Evolutionary conservation across 345 rosid genomes (phyloP).

Genomic region (Sapria himalayana): DNA sequence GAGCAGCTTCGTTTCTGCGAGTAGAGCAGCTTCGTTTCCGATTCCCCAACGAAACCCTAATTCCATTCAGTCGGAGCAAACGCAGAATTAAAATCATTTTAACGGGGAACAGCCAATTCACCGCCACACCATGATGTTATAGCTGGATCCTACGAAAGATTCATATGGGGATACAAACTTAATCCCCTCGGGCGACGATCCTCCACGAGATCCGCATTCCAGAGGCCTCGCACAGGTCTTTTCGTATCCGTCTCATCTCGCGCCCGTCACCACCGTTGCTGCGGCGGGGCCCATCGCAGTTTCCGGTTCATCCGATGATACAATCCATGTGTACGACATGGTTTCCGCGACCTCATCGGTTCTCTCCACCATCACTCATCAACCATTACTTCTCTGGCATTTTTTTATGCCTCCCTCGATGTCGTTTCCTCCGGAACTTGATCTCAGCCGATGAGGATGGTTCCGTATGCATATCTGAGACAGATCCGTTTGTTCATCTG

Average conservation of each 20-base stretch:
- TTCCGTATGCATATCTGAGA: conserved; percentile 58
- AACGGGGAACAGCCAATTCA: no score
- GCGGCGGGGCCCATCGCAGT: conserved; percentile 68
- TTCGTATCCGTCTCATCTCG: conserved; percentile 76
- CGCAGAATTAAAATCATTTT: no score
- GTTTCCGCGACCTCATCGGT: conserved; percentile 73
- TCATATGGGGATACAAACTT: no score
- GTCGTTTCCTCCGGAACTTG: conserved; percentile 68
- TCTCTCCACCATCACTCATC: conserved; percentile 45
- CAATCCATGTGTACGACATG: conserved; percentile 73
- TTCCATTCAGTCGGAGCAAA: no score
- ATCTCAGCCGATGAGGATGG: conserved; percentile 72
- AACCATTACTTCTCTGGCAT: conserved; percentile 54
- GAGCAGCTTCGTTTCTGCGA: no score
- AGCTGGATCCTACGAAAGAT: no score
- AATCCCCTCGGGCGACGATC: no score
- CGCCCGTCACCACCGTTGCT: conserved; percentile 62
- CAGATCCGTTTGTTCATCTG: conserved; percentile 67
- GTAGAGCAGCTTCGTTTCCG: no score
- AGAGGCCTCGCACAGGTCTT: conserved; percentile 46
- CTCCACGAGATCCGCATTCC: no score
- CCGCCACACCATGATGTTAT: no score
- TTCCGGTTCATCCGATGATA: conserved; percentile 63
- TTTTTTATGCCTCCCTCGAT: conserved; percentile 49
- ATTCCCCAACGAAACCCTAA: no score